These are phyloP conservation scores for Penicillium palitans DNA, from an alignment of 2,329 filamentous ascomycete genomes.

Conservation along the genomic window DNA sequence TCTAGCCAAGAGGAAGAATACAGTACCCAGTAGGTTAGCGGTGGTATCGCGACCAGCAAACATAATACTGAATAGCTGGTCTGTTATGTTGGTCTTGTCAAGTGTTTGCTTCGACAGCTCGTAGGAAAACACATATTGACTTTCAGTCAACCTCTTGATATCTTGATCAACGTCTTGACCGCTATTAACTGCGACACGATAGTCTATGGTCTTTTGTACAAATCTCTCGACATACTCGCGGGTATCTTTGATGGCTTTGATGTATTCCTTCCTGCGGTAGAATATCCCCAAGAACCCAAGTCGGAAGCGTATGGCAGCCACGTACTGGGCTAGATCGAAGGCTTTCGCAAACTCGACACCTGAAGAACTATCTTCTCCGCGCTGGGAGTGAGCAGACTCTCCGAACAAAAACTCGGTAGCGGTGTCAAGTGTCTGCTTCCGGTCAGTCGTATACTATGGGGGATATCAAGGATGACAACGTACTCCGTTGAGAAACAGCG, in stretches of 20 bases:
- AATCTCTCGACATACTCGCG: conserved; percentile 33
- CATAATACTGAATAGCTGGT: conserved; percentile 51
- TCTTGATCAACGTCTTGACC: conserved; percentile 20
- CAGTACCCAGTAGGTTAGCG: conserved; percentile 42
- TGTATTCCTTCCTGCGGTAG: conserved; percentile 18
- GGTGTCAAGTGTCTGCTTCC: conserved; percentile 65
- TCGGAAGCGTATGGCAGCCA: conserved; percentile 18
- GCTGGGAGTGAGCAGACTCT: conserved; percentile 53
- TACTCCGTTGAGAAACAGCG: conserved; percentile 26
- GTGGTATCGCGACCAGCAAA: conserved; percentile 56
- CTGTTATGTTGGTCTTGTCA: conserved; percentile 45
- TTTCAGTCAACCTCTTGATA: conserved; percentile 9
- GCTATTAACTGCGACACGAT: conserved; percentile 18
- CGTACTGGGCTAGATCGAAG: conserved; percentile 34
- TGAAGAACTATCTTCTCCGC: conserved; percentile 29
- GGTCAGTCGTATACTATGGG: background rate
- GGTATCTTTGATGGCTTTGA: conserved; percentile 29
- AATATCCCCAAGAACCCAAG: conserved; percentile 18
- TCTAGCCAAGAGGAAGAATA: conserved; percentile 50
- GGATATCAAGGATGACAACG: background rate
- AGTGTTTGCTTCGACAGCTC: conserved; percentile 47
- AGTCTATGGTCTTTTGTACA: conserved; percentile 42
- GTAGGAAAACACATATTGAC: conserved; percentile 49
- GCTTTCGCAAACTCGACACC: conserved; percentile 20
- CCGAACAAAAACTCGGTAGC: conserved; percentile 84